Conservation (phyloP, 345 rosid genomes). For the Ceriops decandra region DNA sequence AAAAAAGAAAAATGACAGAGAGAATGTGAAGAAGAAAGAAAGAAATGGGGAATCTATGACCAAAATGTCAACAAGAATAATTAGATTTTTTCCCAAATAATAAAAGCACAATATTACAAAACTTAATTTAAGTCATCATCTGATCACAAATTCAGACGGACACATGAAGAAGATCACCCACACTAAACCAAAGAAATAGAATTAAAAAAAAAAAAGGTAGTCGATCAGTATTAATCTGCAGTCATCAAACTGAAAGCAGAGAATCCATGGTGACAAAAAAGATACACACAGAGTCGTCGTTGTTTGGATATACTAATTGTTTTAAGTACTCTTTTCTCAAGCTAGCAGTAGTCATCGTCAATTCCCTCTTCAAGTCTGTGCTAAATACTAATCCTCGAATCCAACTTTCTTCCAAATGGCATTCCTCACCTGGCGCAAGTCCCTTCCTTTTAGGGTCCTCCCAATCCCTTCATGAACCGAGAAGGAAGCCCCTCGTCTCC, state of each 20-base stretch:
- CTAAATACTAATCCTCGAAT: conserved; percentile 35
- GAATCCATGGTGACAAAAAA: neutral
- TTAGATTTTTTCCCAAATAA: too few species aligned
- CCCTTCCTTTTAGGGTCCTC: conserved; percentile 48
- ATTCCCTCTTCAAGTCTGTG: neutral
- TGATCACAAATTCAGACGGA: too few species aligned
- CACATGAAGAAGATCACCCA: neutral
- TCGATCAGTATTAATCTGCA: neutral
- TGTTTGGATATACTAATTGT: neutral
- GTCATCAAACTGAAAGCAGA: neutral
- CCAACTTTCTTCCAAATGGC: conserved; percentile 48
- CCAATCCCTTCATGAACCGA: conserved; percentile 51
- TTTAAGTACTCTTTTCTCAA: neutral
- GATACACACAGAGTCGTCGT: neutral
- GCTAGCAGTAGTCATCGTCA: neutral
- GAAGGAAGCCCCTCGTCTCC: conserved; percentile 40
- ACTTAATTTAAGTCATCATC: too few species aligned
- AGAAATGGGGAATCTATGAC: too few species aligned
- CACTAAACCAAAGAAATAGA: neutral
- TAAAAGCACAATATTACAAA: too few species aligned
- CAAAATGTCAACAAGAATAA: too few species aligned
- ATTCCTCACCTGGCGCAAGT: conserved; percentile 45
- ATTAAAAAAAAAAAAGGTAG: neutral
- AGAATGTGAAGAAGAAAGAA: too few species aligned
- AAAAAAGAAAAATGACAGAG: too few species aligned